Base-by-base conservation (phyloP, 495 filamentous ascomycete genomes). In the Hypoxylon crocopeplum region DNA sequence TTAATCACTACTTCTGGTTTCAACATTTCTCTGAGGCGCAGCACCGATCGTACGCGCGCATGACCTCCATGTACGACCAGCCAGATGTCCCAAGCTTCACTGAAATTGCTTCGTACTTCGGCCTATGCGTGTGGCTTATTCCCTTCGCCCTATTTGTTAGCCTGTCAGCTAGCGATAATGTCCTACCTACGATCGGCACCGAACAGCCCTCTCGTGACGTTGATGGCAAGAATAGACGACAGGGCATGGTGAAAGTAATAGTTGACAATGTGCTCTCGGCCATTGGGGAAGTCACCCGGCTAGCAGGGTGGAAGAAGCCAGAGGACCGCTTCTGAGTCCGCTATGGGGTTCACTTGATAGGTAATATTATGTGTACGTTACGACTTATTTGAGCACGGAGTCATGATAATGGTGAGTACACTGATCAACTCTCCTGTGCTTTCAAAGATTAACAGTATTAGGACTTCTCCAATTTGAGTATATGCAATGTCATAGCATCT, bases 1-100 rank as follows among this genome's bases (percentile, higher is more conserved):
- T 88, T n/a, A 97, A 98, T 74, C 94, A 98, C 72, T 95, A 89
- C 77, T 81, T 97, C 41, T 98, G 94, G 93, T 98, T 98, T 78
- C 86, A 83, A 34, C 88, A 97, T 73, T 98, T 98, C 74, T 93
- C 91, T 15, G 77, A 79, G 48, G 79, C 83, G 10, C 82, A 78
- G 33, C 69, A 77, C 20, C 70, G 70, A 47, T 73, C 78, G 10
- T 77, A 78, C 67, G 66, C 75, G 38, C 72, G 68, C 44, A 70
- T 69, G 72, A 56, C 72, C 24, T 78, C 85, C 48, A 84, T 84
- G 54, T 85, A 87, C 71, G 82, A 85, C 64, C 73, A 83, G 32
- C 72, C 77, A 8, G 78, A 87, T 47, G 75, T 91, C 48, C 94
- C 94, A 2, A 87, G 84, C 27, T 98, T 98, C 73, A 93, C 92